Percentiles rank a stretch among this genome's conserved stretches.
phyloP scores from a whole-genome alignment of 768 basidiomycete species.

The Steccherinum ochraceum region DNA sequence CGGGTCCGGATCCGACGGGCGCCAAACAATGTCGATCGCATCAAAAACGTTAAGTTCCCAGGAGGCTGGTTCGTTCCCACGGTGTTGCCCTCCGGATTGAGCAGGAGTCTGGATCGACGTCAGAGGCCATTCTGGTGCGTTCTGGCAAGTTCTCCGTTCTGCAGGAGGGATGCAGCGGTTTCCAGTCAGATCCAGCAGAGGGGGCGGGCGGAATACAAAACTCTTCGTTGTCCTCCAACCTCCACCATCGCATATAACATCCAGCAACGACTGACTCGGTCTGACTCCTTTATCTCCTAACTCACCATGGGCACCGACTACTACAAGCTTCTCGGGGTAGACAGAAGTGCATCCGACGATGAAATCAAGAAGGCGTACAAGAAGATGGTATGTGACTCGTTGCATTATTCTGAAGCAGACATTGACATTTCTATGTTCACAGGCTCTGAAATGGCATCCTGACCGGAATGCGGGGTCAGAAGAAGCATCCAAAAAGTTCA shows the following conservation, averaged over 20 bases:
- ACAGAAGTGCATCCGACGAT: conserved; percentile 70
- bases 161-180: conserved; percentile 3
- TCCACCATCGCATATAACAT: not conserved
- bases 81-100: not conserved
- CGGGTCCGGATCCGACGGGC: too few relatives aligned
- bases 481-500: conserved; percentile 84
- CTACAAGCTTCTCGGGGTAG: conserved; percentile 77
- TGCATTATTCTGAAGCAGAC: not conserved
- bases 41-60: too few relatives aligned
- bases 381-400: conserved; percentile 62
- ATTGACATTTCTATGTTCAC: conserved; percentile 4
- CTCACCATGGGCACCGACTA: conserved; percentile 76
- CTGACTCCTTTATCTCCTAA: too few relatives aligned
- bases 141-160: conserved; percentile 30
- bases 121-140: conserved; percentile 9
- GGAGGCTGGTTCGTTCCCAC: too few relatives aligned
- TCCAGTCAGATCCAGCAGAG: too few relatives aligned
- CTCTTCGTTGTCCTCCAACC: conserved; percentile 2
- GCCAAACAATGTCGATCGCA: too few relatives aligned
- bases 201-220: not conserved
- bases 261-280: not conserved
- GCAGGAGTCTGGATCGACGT: conserved; percentile 7
- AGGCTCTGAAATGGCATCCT: conserved; percentile 94
- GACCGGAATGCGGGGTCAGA: conserved; percentile 86
- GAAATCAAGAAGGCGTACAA: conserved; percentile 94